phyloP scores from a whole-genome alignment of 148 eudicot species.

The Amaranthus hypochondriacus region DNA sequence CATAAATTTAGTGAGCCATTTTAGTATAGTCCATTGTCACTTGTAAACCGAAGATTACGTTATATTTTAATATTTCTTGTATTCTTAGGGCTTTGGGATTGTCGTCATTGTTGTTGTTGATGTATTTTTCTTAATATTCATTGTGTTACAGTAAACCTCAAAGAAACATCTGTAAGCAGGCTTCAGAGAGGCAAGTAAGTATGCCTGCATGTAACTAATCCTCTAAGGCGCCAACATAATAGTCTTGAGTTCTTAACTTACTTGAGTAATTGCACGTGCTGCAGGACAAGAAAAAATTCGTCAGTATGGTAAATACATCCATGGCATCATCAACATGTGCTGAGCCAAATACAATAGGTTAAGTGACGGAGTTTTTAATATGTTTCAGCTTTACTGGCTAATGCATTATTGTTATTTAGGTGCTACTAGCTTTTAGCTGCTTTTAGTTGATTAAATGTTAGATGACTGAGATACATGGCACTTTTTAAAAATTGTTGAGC shows the following conservation, averaged over 20 bases:
- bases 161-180: slow-evolving; percentile 15
- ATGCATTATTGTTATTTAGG: background rate
- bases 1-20: too few relatives aligned
- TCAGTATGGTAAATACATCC: slow-evolving; percentile 4
- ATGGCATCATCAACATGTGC: background rate
- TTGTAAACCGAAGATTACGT: too few relatives aligned
- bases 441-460: background rate
- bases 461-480: background rate
- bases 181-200: slow-evolving; percentile 23
- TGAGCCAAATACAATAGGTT: slow-evolving; percentile 16
- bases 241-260: background rate
- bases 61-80: background rate
- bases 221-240: background rate
- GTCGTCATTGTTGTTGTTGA: background rate
- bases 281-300: slow-evolving; percentile 20
- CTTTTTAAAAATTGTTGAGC: background rate
- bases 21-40: too few relatives aligned
- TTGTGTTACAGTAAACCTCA: slow-evolving; percentile 17
- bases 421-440: background rate
- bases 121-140: background rate
- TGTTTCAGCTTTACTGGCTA: background rate
- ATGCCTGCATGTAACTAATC: background rate
- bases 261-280: slow-evolving; percentile 4
- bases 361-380: background rate
- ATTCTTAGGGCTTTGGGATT: background rate